phyloP scores from a whole-genome alignment of 768 basidiomycete species.

The Collybiopsis confluens region DNA sequence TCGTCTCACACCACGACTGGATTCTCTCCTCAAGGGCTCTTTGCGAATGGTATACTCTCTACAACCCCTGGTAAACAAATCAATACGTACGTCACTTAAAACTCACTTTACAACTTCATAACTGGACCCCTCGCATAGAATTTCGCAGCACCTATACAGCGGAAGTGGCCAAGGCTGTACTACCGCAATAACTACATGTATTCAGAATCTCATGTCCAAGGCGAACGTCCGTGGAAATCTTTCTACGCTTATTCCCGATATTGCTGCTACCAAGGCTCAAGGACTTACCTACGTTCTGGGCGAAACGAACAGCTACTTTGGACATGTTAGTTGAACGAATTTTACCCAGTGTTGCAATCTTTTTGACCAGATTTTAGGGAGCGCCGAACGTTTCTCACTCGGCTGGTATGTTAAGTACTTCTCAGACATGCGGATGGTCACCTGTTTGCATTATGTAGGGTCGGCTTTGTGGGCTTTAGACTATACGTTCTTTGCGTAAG shows the following conservation, averaged over 20 bases:
- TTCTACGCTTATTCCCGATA: conserved; percentile 46
- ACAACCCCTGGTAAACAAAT: conserved; percentile 47
- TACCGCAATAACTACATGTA: conserved; percentile 59
- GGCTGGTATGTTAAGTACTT: background rate
- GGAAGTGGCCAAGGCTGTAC: conserved; percentile 35
- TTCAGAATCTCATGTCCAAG: conserved; percentile 65
- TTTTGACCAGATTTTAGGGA: conserved; percentile 15
- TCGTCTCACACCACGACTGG: conserved; percentile 38
- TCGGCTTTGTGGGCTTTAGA: conserved; percentile 68
- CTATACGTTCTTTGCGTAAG: conserved; percentile 55
- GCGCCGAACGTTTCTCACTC: conserved; percentile 2
- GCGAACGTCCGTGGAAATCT: conserved; percentile 53
- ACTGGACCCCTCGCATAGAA: no score
- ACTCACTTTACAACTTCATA: no score
- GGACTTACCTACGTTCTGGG: conserved; percentile 61
- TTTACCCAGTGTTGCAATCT: background rate
- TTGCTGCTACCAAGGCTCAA: conserved; percentile 39
- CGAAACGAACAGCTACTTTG: conserved; percentile 54
- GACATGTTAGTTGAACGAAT: conserved; percentile 29
- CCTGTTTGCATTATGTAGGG: conserved; percentile 48
- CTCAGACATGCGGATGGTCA: no score
- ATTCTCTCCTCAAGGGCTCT: conserved; percentile 61
- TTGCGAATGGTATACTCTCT: conserved; percentile 45
- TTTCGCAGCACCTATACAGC: conserved; percentile 49
- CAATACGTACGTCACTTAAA: conserved; percentile 47